These are phyloP conservation scores for Ceratobasidium sp. DNA, from an alignment of 1,284 basidiomycete genomes.

Conservation along the genomic window DNA sequence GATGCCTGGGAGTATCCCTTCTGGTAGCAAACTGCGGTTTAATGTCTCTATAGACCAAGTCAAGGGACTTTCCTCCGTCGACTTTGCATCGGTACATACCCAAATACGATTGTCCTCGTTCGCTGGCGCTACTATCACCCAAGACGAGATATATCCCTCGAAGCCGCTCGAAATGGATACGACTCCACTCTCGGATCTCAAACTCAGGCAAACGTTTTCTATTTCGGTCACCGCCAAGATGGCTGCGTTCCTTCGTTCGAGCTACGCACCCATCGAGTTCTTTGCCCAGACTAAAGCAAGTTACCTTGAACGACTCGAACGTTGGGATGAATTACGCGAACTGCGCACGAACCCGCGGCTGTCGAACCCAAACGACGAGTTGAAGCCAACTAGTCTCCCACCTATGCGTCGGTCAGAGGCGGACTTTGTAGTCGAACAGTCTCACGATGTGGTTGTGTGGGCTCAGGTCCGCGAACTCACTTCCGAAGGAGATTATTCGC, in stretches of 20 bases:
- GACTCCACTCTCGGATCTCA: slow-evolving; percentile 80
- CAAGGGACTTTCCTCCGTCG: slow-evolving; percentile 87
- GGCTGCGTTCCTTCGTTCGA: slow-evolving; percentile 75
- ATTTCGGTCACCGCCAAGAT: slow-evolving; percentile 81
- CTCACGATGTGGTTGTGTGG: slow-evolving; percentile 89
- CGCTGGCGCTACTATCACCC: slow-evolving; percentile 67
- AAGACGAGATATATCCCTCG: slow-evolving; percentile 88
- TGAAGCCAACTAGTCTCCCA: slow-evolving; percentile 62
- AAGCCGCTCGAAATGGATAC: slow-evolving; percentile 77
- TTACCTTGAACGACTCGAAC: slow-evolving; percentile 88
- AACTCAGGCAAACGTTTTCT: slow-evolving; percentile 83
- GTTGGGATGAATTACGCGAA: slow-evolving; percentile 91
- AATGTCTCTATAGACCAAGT: slow-evolving; percentile 86
- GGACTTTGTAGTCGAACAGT: slow-evolving; percentile 89
- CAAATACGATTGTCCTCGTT: slow-evolving; percentile 87
- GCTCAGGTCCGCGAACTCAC: slow-evolving; percentile 90
- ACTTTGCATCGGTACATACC: slow-evolving; percentile 85
- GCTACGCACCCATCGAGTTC: slow-evolving; percentile 88
- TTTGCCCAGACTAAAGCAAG: slow-evolving; percentile 84
- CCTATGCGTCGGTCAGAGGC: slow-evolving; percentile 91
- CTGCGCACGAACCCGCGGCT: slow-evolving; percentile 59
- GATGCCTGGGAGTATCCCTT: slow-evolving; percentile 70
- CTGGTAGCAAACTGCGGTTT: slow-evolving; percentile 84
- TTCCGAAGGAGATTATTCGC: slow-evolving; percentile 84
- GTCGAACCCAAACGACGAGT: slow-evolving; percentile 31